These are phyloP conservation scores for Suillus bovinus DNA, from an alignment of 768 basidiomycete genomes.

Conservation along the genomic window DNA sequence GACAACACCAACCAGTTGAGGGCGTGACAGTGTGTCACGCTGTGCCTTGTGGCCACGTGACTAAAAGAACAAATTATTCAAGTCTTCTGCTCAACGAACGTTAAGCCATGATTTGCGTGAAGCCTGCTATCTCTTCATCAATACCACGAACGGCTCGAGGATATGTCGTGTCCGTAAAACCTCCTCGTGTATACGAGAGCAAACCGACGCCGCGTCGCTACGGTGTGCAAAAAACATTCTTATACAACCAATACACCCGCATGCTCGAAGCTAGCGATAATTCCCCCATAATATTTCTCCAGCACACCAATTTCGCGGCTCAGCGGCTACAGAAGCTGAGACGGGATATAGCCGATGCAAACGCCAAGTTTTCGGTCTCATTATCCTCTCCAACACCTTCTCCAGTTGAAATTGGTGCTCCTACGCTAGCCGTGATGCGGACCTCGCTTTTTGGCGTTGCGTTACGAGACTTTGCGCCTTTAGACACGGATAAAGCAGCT, in stretches of 20 bases:
- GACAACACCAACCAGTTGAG: slow-evolving; percentile 18
- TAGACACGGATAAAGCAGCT: slow-evolving; percentile 49
- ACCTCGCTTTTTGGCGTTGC: slow-evolving; percentile 82
- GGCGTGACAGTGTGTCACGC: slow-evolving; percentile 29
- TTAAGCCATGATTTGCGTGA: slow-evolving; percentile 14
- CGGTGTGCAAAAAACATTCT: slow-evolving; percentile 74
- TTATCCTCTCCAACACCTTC: slow-evolving; percentile 36
- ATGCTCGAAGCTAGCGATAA: slow-evolving; percentile 59
- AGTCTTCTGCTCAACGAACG: neutral
- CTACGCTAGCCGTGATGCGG: slow-evolving; percentile 68
- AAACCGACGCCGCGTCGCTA: slow-evolving; percentile 68
- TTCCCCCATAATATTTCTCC: slow-evolving; percentile 74
- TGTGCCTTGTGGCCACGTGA: slow-evolving; percentile 2
- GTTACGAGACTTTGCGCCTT: slow-evolving; percentile 56
- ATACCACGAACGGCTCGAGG: slow-evolving; percentile 33
- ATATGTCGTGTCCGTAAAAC: slow-evolving; percentile 60
- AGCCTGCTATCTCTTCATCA: slow-evolving; percentile 12
- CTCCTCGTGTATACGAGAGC: slow-evolving; percentile 50
- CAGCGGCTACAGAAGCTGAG: slow-evolving; percentile 68
- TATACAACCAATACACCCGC: slow-evolving; percentile 77
- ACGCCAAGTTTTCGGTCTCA: slow-evolving; percentile 38
- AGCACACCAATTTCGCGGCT: slow-evolving; percentile 74
- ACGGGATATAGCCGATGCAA: slow-evolving; percentile 61
- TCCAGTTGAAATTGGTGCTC: slow-evolving; percentile 34
- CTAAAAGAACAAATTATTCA: neutral